Evolutionary conservation across 768 basidiomycete genomes (phyloP).

Genomic region (Tulasnella sp.): DNA sequence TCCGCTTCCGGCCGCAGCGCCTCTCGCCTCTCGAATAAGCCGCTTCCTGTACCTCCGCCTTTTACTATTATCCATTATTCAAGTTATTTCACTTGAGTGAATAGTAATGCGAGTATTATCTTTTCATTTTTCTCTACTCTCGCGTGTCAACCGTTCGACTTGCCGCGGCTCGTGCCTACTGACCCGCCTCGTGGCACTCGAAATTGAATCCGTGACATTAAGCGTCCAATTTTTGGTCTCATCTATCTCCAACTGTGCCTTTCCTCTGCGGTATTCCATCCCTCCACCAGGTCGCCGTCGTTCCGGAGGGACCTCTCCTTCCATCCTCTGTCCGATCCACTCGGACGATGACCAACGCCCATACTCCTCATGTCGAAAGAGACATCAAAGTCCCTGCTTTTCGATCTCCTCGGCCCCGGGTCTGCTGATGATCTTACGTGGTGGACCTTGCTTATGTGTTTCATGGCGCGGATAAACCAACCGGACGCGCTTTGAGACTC

Average conservation of each 20-base stretch:
- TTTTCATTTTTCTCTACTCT: too few relatives aligned
- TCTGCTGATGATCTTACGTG: neutral
- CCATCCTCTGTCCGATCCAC: neutral
- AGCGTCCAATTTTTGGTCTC: too few relatives aligned
- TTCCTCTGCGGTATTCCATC: neutral
- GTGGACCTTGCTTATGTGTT: neutral
- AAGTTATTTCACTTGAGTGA: neutral
- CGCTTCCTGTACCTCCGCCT: neutral
- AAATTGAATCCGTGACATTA: too few relatives aligned
- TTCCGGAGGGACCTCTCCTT: neutral
- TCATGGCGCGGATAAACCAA: too few relatives aligned
- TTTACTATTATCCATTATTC: neutral
- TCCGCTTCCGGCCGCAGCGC: conserved; percentile 4
- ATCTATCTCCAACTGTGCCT: too few relatives aligned
- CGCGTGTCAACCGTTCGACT: too few relatives aligned
- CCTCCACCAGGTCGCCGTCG: neutral
- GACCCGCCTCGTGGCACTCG: too few relatives aligned
- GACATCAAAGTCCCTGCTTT: too few relatives aligned
- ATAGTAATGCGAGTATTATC: too few relatives aligned
- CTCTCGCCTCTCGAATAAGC: neutral
- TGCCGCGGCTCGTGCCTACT: too few relatives aligned
- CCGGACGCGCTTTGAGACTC: neutral
- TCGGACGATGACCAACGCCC: neutral
- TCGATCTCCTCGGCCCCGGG: too few relatives aligned
- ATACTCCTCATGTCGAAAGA: too few relatives aligned